Base-by-base conservation (phyloP, 176 grass and related monocot species). In the Rhipidocladum racemiflorum region DNA sequence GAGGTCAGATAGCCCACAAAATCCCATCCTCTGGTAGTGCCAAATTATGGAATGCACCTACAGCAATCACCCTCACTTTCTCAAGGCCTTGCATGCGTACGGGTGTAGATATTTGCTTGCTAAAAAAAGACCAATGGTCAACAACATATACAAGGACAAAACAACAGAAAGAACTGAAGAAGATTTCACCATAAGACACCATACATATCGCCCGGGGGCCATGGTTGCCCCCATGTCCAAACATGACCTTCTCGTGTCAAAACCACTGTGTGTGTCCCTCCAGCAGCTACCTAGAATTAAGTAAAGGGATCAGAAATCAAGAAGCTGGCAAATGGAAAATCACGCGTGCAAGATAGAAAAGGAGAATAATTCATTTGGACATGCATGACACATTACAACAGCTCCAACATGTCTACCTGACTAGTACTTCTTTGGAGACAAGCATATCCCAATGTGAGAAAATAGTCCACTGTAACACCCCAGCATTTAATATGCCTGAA, bases 41-140 rank as follows among this genome's bases (percentile, higher is more conserved):
- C 75, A 99, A 91, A 84, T 99, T 99, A 83, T 99, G 96, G 80
- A 99, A 99, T 87, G 96, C 96, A 59, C 96, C 96, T 68, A 99
- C 96, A n/a, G 96, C 92, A 84, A 95, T 99, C 83, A 88, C 55
- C 62, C 49, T 83, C 80, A 99, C 92, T 51, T 34, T 87, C 75
- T 99, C 85, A 57, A 95, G 88, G 40, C 96, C 96, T 88, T 99
- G 96, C 74, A 99, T 87, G 21, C 92, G 78, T 79, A 99, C 87
- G 64, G 96, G 96, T 38, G 90, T 95, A 64, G 89, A 99, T 83
- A 99, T 99, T 56, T 99, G 89, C 79, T 79, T 99, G 82, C 92
- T 95, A 83, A 46, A 88, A 77, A 68, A 77, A 2, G 14, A 68
- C 12, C 43, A 40, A 61, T 29, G 15, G 0, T 85, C 43, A 69